Evolutionary conservation across 208 protist species (phyloP), one percentile per base, ranked within the genome.

Genomic region (Angomonas deanei): DNA sequence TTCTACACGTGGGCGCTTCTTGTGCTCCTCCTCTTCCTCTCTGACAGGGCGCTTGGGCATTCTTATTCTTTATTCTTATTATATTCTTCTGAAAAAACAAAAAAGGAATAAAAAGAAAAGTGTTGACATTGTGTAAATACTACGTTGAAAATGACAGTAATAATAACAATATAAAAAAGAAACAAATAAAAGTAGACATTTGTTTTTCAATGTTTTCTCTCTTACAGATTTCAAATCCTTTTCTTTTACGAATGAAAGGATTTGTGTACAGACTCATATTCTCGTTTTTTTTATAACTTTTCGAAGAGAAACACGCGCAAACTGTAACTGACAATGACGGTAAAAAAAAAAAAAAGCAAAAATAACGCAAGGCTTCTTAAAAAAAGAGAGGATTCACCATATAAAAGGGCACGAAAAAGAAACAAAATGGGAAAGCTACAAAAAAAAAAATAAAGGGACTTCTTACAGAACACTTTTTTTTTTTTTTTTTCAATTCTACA

Each of bases 41-140:
- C 76, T 64, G 30, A 47, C 72, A 24, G 46, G 31, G 48, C 76
- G 81, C 65, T 92, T 92, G 32, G 54, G n/a, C 21, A 36, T 28
- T 31, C 23, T 28, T 53, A 8, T 58, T 36, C 10, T n/a, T 58
- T 15, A 28, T 34, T 11, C 17, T 36, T 10, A 17, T 30, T 58
- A 5, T 11, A 24, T 58, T 58, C 47, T 11, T 42, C 15, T 42
- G 36, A 42, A 36, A 63, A 21, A 72, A 61, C 3, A 68, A 57
- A 49, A 60, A 57, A 68, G 61, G 36, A 30, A 64, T 49, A 23
- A 69, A n/a, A 32, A 56, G 33, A 63, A 53, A 59, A 61, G 34
- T 15, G 46, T 23, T 32, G 42, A 47, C 10, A 13, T 39, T 21
- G 10, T 23, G 36, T 11, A 61, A 26, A 69, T 57, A 55, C 28